Evolutionary conservation across 768 basidiomycete genomes (phyloP).

Genomic region (Boletus vermiculosoides): DNA sequence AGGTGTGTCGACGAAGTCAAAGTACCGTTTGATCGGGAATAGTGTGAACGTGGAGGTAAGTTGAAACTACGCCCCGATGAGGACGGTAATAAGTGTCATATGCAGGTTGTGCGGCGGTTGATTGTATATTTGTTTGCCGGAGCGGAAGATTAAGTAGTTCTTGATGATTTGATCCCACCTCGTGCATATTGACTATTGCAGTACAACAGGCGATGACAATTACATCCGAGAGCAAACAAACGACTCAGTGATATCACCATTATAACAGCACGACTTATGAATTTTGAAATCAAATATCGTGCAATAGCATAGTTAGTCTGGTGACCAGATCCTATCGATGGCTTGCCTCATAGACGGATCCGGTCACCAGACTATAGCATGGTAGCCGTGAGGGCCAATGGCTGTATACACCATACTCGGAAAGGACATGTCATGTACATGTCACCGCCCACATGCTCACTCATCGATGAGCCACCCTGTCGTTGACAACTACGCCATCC

Average conservation of each 20-base stretch:
- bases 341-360: no score
- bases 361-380: no score
- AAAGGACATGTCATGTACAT: background rate
- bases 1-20: constrained; percentile 59
- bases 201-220: no score
- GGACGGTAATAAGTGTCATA: background rate
- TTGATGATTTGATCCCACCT: background rate
- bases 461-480: background rate
- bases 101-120: constrained; percentile 50
- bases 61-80: background rate
- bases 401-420: background rate
- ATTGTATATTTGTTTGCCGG: constrained; percentile 53
- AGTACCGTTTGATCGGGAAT: constrained; percentile 78
- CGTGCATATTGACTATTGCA: no score
- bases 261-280: background rate
- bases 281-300: background rate
- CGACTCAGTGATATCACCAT: background rate
- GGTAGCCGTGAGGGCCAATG: background rate
- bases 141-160: background rate
- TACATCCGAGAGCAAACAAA: background rate
- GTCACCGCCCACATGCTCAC: background rate
- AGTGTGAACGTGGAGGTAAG: constrained; percentile 74
- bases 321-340: no score
- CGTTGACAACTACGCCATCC: background rate
- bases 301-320: background rate